These are phyloP conservation scores for Epichloe brachyelytri DNA, from an alignment of 2,329 filamentous ascomycete species.

Conservation along the genomic window DNA sequence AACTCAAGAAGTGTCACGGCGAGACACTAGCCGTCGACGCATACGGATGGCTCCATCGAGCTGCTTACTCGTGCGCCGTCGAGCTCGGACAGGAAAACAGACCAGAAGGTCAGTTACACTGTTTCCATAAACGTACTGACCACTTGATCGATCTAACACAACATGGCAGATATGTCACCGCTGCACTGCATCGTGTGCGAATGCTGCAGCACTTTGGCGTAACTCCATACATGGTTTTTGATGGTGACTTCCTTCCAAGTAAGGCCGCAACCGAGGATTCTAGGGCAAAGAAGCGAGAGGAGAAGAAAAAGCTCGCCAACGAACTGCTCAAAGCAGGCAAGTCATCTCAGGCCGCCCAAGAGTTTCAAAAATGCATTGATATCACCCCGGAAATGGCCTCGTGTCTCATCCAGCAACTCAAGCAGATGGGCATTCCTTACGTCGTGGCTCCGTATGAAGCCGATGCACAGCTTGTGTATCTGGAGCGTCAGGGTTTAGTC, in stretches of 20 bases:
- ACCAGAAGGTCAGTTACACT: slow-evolving; percentile 58
- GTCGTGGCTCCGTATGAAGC: slow-evolving; percentile 96
- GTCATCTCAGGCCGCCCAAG: slow-evolving; percentile 62
- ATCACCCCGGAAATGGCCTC: slow-evolving; percentile 94
- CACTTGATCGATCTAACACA: slow-evolving; percentile 2
- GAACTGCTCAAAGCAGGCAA: slow-evolving; percentile 76
- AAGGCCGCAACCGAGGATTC: slow-evolving; percentile 79
- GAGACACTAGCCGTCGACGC: slow-evolving; percentile 90
- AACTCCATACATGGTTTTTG: slow-evolving; percentile 90
- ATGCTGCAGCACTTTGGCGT: slow-evolving; percentile 93
- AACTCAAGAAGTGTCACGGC: slow-evolving; percentile 75
- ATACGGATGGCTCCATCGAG: slow-evolving; percentile 96
- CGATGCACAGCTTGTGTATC: slow-evolving; percentile 89
- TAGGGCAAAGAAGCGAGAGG: slow-evolving; percentile 60
- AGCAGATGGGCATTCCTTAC: slow-evolving; percentile 66
- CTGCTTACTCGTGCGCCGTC: slow-evolving; percentile 77
- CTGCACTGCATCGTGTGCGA: slow-evolving; percentile 75
- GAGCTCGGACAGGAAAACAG: slow-evolving; percentile 78
- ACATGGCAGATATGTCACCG: slow-evolving; percentile 64
- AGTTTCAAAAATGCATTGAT: slow-evolving; percentile 91
- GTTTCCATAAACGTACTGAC: slow-evolving; percentile 4
- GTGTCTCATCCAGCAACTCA: slow-evolving; percentile 81
- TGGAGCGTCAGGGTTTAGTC: slow-evolving; percentile 75
- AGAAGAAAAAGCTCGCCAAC: slow-evolving; percentile 61
- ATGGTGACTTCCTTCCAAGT: slow-evolving; percentile 88